Base-by-base conservation (phyloP, 768 basidiomycete genomes). In the Lactarius trivialis region DNA sequence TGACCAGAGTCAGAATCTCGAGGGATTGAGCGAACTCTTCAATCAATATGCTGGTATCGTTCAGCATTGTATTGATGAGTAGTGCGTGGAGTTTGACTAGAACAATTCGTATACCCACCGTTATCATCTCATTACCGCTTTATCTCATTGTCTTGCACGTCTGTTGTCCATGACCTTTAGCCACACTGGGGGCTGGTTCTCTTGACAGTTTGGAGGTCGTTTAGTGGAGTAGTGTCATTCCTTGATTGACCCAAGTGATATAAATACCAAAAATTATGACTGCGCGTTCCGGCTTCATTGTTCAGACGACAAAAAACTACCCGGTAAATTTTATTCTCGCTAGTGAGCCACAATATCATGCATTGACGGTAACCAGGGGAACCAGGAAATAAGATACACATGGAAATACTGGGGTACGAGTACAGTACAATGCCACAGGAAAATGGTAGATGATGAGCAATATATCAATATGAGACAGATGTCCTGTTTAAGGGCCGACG, bases 21-120 rank as follows among this genome's bases (percentile, higher is more conserved):
- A 45, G 2, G 1, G 0, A 19, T 1, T 50, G 30, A 56, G 59
- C 43, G 4, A 34, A 24, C 57, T 21, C 12, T n/a, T 67, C 17
- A 52, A 53, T n/a, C 33, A 21, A 39, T 21, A 65, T 6, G 64
- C 54, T 8, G 21, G 5, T 26, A 6, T 60, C 15, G 48, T 58
- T 15, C 2, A 17, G 30, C 53, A 26, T 37, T 43, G 12, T 26
- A 7, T n/a, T 4, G 24, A 24, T 6, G 3, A 26, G 6, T 59
- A 59, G 61, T 49, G 30, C 15, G n/a, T 8, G 53, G 45, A 11
- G 33, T 15, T n/a, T 17, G n/a, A 28, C 8, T 8, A 19, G n/a
- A 33, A 50, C 17, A 50, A 59, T 19, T 33, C 28, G 24, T 59
- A 60, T 64, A 64, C 63, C 63, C 63, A 28, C 41, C 17, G 21